Evolutionary conservation across 2,329 filamentous ascomycete genomes (phyloP).

Genomic region (Xylaria multiplex): DNA sequence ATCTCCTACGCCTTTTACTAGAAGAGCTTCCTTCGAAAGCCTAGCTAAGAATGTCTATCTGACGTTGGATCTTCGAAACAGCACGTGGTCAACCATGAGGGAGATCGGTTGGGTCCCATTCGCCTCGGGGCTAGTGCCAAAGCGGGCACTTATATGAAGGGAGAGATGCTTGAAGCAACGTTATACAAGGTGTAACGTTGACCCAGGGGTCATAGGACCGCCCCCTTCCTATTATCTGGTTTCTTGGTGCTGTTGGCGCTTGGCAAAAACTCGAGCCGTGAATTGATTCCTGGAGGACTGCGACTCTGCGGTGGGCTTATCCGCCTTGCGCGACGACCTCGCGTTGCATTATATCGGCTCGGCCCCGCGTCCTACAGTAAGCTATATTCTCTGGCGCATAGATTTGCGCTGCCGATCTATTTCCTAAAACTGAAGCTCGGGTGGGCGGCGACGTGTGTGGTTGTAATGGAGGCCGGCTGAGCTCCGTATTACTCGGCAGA

Average conservation of each 20-base stretch:
- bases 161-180: constrained; percentile 1
- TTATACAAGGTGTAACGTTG: constrained; percentile 14
- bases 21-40: not conserved
- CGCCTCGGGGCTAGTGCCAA: not conserved
- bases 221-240: not conserved
- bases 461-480: not conserved
- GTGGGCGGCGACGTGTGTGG: not conserved
- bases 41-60: not conserved
- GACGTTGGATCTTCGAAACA: not conserved
- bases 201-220: not conserved
- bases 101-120: not conserved
- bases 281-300: not conserved
- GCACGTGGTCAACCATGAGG: constrained; percentile 1
- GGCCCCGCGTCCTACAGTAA: not conserved
- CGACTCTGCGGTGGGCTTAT: not conserved
- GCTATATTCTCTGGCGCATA: no score
- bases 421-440: constrained; percentile 3
- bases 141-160: not conserved
- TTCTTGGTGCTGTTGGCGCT: not conserved
- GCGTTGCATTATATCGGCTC: not conserved
- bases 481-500: constrained; percentile 17
- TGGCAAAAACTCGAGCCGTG: not conserved
- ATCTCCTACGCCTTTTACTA: not conserved
- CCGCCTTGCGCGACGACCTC: not conserved
- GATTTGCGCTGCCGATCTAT: not conserved